These are phyloP conservation scores for Gossypium laxum DNA, from an alignment of 441 rosid species.

Conservation along the genomic window DNA sequence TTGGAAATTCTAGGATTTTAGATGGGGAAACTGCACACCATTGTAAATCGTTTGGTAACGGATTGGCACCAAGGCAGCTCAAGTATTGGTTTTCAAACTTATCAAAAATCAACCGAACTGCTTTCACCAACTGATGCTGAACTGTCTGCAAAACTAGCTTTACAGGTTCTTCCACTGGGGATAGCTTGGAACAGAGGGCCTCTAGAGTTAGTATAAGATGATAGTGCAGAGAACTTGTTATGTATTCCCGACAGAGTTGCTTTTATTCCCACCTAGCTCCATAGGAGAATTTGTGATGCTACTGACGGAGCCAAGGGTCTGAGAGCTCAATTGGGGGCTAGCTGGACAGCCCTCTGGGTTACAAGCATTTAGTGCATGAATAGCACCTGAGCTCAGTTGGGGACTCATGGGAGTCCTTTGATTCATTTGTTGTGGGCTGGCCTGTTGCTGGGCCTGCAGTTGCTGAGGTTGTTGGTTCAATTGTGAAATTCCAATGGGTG, in stretches of 20 bases:
- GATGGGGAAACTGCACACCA: background rate
- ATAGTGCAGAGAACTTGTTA: conserved; percentile 12
- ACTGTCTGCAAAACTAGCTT: background rate
- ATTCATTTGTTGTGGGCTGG: conserved; percentile 84
- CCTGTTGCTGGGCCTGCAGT: conserved; percentile 45
- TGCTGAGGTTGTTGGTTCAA: conserved; percentile 43
- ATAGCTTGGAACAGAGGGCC: background rate
- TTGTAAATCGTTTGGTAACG: background rate
- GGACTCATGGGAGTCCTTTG: conserved; percentile 97
- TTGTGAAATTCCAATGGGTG: conserved; percentile 58
- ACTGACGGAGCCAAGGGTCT: conserved; percentile 84
- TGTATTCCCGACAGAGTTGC: conserved; percentile 58
- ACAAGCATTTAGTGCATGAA: conserved; percentile 65
- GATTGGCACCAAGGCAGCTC: background rate
- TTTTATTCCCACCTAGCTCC: conserved; percentile 82
- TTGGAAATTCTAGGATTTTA: background rate
- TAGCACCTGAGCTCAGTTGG: conserved; percentile 74
- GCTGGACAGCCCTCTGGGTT: conserved; percentile 80
- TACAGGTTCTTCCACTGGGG: background rate
- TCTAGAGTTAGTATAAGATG: background rate
- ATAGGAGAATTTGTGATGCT: conserved; percentile 83
- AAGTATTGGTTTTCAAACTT: background rate
- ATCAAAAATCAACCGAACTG: background rate
- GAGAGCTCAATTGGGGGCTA: conserved; percentile 92
- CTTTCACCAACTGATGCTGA: background rate